Percentiles rank a stretch among this genome's conserved stretches.
Evolutionary conservation across 2,329 filamentous ascomycete genomes (phyloP).

Genomic region (Hymenoscyphus fructigenus): DNA sequence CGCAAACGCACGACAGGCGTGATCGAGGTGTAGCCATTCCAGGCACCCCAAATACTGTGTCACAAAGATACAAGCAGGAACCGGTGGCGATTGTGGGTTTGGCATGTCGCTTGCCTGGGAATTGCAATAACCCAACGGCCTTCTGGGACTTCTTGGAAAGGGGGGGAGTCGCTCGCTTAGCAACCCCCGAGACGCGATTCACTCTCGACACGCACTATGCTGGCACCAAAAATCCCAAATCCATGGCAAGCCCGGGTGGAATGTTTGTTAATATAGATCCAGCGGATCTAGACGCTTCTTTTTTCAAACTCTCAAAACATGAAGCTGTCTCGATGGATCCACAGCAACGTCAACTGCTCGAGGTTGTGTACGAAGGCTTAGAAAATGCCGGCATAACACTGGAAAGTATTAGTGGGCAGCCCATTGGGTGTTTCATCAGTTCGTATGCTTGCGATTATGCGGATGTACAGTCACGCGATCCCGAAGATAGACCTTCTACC

Average conservation of each 20-base stretch:
- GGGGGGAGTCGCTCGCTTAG: constrained; percentile 47
- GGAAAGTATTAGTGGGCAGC: constrained; percentile 14
- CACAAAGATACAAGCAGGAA: no score
- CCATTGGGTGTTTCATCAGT: no score
- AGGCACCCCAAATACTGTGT: no score
- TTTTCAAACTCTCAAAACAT: constrained; percentile 27
- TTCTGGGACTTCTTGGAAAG: constrained; percentile 48
- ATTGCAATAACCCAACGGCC: constrained; percentile 41
- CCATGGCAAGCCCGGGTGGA: constrained; percentile 35
- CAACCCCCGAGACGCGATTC: constrained; percentile 37
- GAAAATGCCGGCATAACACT: constrained; percentile 17
- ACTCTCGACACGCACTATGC: constrained; percentile 48
- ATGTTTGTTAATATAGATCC: constrained; percentile 38
- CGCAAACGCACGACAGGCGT: no score
- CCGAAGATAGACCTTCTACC: no score
- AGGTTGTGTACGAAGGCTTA: constrained; percentile 29
- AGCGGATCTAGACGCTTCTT: constrained; percentile 39
- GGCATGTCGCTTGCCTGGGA: constrained; percentile 40
- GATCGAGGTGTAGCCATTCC: no score
- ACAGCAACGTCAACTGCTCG: constrained; percentile 14
- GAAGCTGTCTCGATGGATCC: constrained; percentile 30
- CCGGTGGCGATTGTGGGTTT: constrained; percentile 38
- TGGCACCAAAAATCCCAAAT: constrained; percentile 45
- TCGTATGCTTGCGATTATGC: no score
- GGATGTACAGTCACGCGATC: no score